Base-by-base conservation (phyloP, 169 alveolate species). In the Sarcocystis neurona region DNA sequence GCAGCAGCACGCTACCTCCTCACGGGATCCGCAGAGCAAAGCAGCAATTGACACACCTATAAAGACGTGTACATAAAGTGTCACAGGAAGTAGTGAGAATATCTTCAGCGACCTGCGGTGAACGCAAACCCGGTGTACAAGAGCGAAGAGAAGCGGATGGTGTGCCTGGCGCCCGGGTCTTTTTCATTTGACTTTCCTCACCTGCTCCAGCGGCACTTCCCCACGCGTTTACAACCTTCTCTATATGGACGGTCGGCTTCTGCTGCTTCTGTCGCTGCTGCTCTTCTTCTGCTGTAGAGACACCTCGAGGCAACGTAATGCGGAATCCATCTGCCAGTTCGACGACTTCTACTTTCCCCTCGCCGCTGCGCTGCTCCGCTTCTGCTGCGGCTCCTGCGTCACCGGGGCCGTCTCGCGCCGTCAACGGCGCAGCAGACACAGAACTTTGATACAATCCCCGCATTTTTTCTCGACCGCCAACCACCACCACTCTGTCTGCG, bases 201-300 rank as follows among this genome's bases (percentile, higher is more conserved):
- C 82, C 82, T 0, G 90, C 90, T 44, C 85, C 90, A 23, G 90
- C 90, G 0, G 90, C 90, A 72, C 84, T 70, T 23, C 78, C 74
- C 56, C 50, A 43, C 27, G 84, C 78, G 34, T 74, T 75, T 48
- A 85, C 84, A 72, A 85, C 84, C 75, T 34, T 48, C 43, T 72
- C 75, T 30, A 85, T 50, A 46, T 30, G 27, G 47, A 85, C 72
- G 60, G 34, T 30, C 60, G 34, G 78, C 2, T 27, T 6, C 60
- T 10, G 46, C 41, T 46, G 47, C 58, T 3, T 5, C 18, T 12
- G 72, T 6, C 15, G 32, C 53, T 30, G 68, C 41, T 82, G 72
- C 46, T 82, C 82, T 30, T 39, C 34, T 47, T 32, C 50, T 53
- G 23, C 23, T 3, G 82, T 10, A 1, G 82, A 4, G 2, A 39